Evolutionary conservation across 2,329 filamentous ascomycete genomes (phyloP).

Genomic region (Sporothrix pallida): DNA sequence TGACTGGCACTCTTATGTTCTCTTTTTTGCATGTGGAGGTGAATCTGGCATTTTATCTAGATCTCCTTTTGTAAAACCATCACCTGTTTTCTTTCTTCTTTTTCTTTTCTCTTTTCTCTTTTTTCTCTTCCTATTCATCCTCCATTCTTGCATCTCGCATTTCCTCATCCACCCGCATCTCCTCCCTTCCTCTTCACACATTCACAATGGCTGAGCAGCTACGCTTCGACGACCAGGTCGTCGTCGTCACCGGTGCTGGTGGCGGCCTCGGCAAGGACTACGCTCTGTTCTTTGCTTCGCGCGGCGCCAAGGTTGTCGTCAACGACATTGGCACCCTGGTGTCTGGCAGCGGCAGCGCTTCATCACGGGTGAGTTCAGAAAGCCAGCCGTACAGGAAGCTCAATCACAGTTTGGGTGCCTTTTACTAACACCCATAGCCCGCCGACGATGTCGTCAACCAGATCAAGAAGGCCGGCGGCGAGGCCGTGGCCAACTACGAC

Average conservation of each 20-base stretch:
- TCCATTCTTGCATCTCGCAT: not conserved
- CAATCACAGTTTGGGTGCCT: not conserved
- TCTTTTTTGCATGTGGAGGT: constrained; percentile 34
- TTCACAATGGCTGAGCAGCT: constrained; percentile 66
- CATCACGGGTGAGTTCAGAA: constrained; percentile 29
- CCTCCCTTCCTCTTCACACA: constrained; percentile 29
- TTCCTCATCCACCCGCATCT: constrained; percentile 7
- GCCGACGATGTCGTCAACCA: constrained; percentile 83
- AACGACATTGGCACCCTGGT: constrained; percentile 90
- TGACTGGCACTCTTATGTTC: constrained; percentile 14
- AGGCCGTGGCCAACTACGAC: constrained; percentile 98
- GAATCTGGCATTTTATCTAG: constrained; percentile 9
- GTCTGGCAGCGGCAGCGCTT: constrained; percentile 25
- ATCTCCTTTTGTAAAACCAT: not conserved
- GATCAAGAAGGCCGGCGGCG: constrained; percentile 86
- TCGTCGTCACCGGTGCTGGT: constrained; percentile 85
- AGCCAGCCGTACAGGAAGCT: not conserved
- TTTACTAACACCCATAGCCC: constrained; percentile 56
- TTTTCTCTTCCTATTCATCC: constrained; percentile 1
- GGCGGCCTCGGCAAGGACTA: constrained; percentile 83
- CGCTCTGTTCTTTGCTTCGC: constrained; percentile 85
- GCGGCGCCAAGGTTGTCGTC: constrained; percentile 78
- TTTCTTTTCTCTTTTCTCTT: constrained; percentile 19
- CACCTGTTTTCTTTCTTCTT: constrained; percentile 14
- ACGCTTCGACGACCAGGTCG: constrained; percentile 85